Evolutionary conservation across 208 protist genomes (phyloP).

Genomic region (Trypanosoma caninum): DNA sequence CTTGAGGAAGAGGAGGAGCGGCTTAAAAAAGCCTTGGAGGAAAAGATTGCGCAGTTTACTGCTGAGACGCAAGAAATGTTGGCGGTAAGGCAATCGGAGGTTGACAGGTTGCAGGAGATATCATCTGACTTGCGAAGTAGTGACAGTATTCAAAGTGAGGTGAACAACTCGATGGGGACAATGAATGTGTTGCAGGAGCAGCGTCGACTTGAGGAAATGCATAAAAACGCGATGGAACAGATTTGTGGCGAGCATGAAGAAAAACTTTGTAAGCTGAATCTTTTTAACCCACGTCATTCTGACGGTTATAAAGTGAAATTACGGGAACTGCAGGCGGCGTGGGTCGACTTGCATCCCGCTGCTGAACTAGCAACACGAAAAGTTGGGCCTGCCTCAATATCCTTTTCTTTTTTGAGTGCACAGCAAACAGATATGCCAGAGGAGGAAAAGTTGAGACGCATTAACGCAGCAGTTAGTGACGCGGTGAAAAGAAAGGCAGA

Average conservation of each 20-base stretch:
- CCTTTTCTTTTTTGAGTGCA: slow-evolving; percentile 25
- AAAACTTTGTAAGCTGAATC: slow-evolving; percentile 17
- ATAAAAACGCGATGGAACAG: slow-evolving; percentile 37
- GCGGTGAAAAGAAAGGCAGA: slow-evolving; percentile 16
- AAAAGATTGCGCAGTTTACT: slow-evolving; percentile 10
- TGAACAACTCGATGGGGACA: neutral
- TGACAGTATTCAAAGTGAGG: neutral
- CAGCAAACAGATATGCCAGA: slow-evolving; percentile 23
- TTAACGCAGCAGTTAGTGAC: slow-evolving; percentile 21
- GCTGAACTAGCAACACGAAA: slow-evolving; percentile 13
- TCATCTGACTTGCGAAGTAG: neutral
- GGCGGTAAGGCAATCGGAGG: neutral
- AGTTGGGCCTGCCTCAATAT: slow-evolving; percentile 29
- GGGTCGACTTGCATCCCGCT: slow-evolving; percentile 38
- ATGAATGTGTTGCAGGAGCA: slow-evolving; percentile 4
- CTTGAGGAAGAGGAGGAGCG: slow-evolving; percentile 8
- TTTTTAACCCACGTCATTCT: slow-evolving; percentile 35
- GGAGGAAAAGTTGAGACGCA: slow-evolving; percentile 33
- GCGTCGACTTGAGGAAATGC: slow-evolving; percentile 27
- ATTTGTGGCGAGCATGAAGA: slow-evolving; percentile 40
- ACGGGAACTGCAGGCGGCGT: slow-evolving; percentile 32
- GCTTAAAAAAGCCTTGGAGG: slow-evolving; percentile 5
- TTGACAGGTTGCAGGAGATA: neutral
- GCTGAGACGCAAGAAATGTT: slow-evolving; percentile 23
- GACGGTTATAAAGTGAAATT: slow-evolving; percentile 30